Conservation (phyloP, 441 rosid genomes). For the Populus hybrid region DNA sequence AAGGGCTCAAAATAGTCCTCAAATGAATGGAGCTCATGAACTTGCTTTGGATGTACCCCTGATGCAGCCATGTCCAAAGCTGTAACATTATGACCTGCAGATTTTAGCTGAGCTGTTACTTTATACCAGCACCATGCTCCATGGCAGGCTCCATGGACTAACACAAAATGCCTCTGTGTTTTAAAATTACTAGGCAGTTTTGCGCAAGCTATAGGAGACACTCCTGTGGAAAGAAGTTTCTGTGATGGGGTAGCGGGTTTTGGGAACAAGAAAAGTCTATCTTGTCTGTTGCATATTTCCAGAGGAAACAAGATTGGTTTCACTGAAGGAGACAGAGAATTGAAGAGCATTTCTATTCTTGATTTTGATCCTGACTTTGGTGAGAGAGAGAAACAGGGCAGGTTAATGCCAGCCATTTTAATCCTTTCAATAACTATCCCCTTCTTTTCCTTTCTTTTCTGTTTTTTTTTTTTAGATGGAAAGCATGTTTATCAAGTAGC, state of each 20-base stretch:
- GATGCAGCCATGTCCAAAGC: conserved; percentile 49
- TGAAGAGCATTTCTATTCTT: neutral
- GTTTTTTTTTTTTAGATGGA: too few relatives aligned
- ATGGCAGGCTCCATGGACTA: conserved; percentile 62
- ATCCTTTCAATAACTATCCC: too few relatives aligned
- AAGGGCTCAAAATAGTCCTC: conserved; percentile 33
- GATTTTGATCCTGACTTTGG: too few relatives aligned
- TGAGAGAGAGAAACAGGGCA: too few relatives aligned
- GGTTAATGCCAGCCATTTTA: too few relatives aligned
- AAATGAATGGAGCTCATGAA: conserved; percentile 24
- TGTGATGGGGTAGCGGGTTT: neutral
- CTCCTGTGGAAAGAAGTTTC: too few relatives aligned
- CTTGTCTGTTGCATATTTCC: neutral
- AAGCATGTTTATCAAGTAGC: too few relatives aligned
- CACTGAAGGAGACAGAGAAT: neutral
- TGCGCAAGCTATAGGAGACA: too few relatives aligned
- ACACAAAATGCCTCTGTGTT: conserved; percentile 41
- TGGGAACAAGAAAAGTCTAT: neutral
- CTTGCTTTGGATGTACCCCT: conserved; percentile 35
- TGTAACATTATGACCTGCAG: conserved; percentile 42
- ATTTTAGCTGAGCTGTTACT: conserved; percentile 36
- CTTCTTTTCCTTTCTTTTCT: too few relatives aligned
- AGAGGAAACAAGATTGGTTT: neutral
- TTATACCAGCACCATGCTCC: conserved; percentile 83
- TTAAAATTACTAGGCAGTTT: too few relatives aligned